Base-by-base conservation (phyloP, 257 asterid species). In the Ilex aquifolium region DNA sequence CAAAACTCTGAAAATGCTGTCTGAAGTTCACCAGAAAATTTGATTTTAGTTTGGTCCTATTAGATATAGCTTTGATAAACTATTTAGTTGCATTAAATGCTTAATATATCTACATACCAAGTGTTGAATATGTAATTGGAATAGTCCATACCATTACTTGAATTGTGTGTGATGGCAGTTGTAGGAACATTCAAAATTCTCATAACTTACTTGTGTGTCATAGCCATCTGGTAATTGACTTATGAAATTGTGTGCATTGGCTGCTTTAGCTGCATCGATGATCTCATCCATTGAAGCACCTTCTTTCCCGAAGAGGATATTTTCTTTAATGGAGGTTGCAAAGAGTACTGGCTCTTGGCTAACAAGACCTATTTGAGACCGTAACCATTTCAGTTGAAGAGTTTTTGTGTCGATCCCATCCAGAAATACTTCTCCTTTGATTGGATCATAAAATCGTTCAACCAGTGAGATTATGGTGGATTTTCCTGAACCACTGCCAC, bases 401-500 rank as follows among this genome's bases (percentile, higher is more conserved):
- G 64, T 73, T 56, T 77, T 82, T 31, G 82, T 82, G 21, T 55
- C 72, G 52, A 69, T 52, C 31, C 89, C 93, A 69, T 89, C 96
- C 39, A 89, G 76, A 9, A 83, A 66, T 21, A 89, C 79, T 39
- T 82, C 89, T 27, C 96, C 95, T 49, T 36, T 63, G 10, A 64
- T 46, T 2, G 95, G 96, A 40, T 89, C 95, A 57, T 88, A 88
- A 61, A 83, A 88, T 57, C 96, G 76, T 70, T 88, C 88, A 4
- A 85, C 82, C 85, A 85, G 69, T 4, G 96, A 66, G 54, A 83
- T 62, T 17, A 85, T 54, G 0, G 96, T 88, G 13, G 94, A 85
- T 74, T 88, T 88, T 21, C 96, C 94, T 0, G 86, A 88, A 60
- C 96, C 96, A 69, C 96, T 88, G 32, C 89, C 85, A 62, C 96